Conservation (phyloP, 2,329 filamentous ascomycete species). For the Colletotrichum tropicicola region DNA sequence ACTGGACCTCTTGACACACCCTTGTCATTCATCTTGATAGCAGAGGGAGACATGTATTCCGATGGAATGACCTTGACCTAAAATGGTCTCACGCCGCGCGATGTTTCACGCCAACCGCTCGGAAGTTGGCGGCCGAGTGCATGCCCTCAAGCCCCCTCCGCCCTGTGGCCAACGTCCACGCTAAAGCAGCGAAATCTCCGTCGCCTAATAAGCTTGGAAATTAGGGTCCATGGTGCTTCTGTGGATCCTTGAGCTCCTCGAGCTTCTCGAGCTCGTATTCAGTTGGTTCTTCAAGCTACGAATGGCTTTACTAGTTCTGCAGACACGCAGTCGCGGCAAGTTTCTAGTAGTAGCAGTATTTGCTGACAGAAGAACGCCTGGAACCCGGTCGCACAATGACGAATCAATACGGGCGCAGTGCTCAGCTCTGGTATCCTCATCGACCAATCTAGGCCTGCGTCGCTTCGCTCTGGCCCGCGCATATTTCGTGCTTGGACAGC, state of each 20-base stretch:
- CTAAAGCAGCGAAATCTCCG: neutral
- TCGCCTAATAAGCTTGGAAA: neutral
- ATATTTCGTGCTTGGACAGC: neutral
- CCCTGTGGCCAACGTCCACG: neutral
- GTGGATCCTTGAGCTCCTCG: neutral
- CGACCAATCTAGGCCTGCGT: neutral
- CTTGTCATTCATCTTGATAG: too few species aligned
- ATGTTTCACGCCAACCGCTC: neutral
- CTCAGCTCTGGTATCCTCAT: neutral
- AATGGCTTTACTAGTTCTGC: too few species aligned
- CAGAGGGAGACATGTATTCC: too few species aligned
- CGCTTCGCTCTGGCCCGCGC: neutral
- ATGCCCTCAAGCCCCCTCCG: neutral
- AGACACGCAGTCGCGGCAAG: too few species aligned
- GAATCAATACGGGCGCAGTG: neutral
- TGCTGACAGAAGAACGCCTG: too few species aligned
- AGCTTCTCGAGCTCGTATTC: too few species aligned
- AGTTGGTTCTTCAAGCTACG: too few species aligned
- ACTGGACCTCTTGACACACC: too few species aligned
- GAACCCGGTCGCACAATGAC: neutral
- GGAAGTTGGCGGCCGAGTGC: neutral
- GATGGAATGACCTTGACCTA: too few species aligned
- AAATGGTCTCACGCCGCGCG: neutral
- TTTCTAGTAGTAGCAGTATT: too few species aligned
- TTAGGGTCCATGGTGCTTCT: neutral